Base-by-base conservation (phyloP, 1,139 yeast genomes). In the Magnusiomyces suaveolens region DNA sequence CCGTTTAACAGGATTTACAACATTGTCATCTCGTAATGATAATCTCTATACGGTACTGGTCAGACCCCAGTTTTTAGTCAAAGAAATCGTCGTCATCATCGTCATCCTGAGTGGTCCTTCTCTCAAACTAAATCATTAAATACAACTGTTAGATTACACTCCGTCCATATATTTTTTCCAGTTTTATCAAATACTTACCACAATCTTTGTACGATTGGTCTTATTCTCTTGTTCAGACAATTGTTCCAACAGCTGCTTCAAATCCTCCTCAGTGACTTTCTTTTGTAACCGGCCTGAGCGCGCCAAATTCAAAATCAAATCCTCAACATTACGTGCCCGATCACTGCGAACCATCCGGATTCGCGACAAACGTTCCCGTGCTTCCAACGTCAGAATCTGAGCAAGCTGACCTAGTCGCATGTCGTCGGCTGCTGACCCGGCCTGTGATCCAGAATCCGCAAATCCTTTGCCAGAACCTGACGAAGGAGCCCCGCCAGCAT, bases 331-430 rank as follows among this genome's bases (percentile, higher is more conserved):
- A 44, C 32, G 78, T 0, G 96, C 97, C 54, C 97, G 76, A 56
- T 92, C 97, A 1, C 95, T 94, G 64, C 92, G 79, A 46, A 92
- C 98, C 65, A 92, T 80, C 48, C 90, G 76, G 33, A 92, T 95
- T 57, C 98, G 76, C 39, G 92, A 81, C 54, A 92, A 76, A 60
- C 98, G 77, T 68, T 92, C 97, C 53, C 95, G 77, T 0, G 97
- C 98, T 52, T 78, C 81, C 6, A 89, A 83, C 57, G 86, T 87
- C 51, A 92, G 73, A 18, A 87, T 77, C 61, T 86, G 90, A 2
- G 87, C 78, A 54, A 90, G 72, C 70, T 69, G 52, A 1, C 47
- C 77, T 69, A 41, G 20, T 20, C 44, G 3, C 44, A 41, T 41
- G 4, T 41, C 44, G 14, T 41, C 44, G 3, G 44, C 44, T 10